Evolutionary conservation across 2,329 filamentous ascomycete species (phyloP).

Genomic region (Epichloe brachyelytri): DNA sequence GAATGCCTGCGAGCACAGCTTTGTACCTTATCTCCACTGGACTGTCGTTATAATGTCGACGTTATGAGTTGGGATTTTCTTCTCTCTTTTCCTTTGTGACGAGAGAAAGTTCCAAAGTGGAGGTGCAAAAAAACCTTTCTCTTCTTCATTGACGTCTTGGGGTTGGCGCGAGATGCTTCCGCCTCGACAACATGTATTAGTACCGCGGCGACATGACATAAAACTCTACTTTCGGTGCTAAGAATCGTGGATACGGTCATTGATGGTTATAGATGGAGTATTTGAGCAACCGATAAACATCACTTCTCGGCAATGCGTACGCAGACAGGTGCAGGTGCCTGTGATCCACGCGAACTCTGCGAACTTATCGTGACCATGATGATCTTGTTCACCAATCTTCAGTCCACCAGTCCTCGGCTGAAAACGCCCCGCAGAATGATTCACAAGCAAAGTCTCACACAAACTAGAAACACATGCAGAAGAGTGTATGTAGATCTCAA

Average conservation of each 20-base stretch:
- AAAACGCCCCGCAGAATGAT: neutral
- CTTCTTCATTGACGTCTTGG: too few species aligned
- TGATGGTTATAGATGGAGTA: neutral
- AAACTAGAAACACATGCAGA: neutral
- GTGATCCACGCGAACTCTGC: too few species aligned
- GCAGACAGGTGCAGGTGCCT: too few species aligned
- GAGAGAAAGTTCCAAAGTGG: too few species aligned
- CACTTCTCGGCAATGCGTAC: neutral
- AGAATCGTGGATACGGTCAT: neutral
- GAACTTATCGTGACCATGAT: too few species aligned
- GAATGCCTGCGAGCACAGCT: neutral
- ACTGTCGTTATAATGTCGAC: neutral
- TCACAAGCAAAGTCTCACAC: neutral
- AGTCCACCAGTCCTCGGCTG: too few species aligned
- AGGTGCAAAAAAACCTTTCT: too few species aligned
- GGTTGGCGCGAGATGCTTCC: too few species aligned
- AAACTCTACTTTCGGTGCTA: neutral
- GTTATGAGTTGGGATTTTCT: neutral
- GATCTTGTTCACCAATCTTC: too few species aligned
- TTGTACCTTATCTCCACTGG: neutral
- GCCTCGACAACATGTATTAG: constrained; percentile 13
- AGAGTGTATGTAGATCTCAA: constrained; percentile 46
- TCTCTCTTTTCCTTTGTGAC: neutral
- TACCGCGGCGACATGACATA: constrained; percentile 5
- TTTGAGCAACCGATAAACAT: neutral